Base-by-base conservation (phyloP, 2,329 filamentous ascomycete species). In the Sphaerulina vaccinii region DNA sequence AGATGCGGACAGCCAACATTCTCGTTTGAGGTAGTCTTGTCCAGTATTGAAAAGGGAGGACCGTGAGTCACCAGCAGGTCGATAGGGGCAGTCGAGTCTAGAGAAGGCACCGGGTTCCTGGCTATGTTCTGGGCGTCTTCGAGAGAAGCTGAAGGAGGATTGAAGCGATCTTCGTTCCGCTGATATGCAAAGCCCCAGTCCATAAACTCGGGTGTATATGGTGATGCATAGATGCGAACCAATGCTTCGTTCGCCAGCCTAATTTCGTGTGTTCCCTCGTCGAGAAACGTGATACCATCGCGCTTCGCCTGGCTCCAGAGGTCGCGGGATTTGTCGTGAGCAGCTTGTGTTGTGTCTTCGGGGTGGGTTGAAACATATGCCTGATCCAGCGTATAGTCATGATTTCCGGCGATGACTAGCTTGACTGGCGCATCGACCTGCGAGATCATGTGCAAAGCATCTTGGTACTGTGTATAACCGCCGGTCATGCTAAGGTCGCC, bases 121-220 rank as follows among this genome's bases (percentile, higher is more conserved):
- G 56, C 53, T 11, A 58, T 43, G 19, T 49, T 52, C 11, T 35
- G 47, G 10, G 56, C 50, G 23, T 54, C 54, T 22, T 44, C 38
- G 9, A 56, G 44, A 6, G 18, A 49, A 19, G 43, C 38, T 13
- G 22, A 9, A 4, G 40, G 51, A 0, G 61, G 32, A 38, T 56
- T 58, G 47, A 52, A 59, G 22, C 59, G 75, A 23, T 73, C 69
- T 0, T 78, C 75, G 13, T 79, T 64, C 0, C 74, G 73, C 19
- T 71, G 67, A 61, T 83, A 83, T 71, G 72, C 61, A 81, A 84
- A 10, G 75, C 81, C 51, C 76, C 76, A 80, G 51, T 72, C 60
- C 55, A 69, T 76, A 58, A 79, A 81, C 51, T 78, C 75, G 1
- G 80, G 79, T 52, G 77, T 75, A 56, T 77, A 82, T 0, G 75